Percentiles rank a stretch among this genome's conserved stretches.
These are phyloP conservation scores for Colletotrichum kahawae DNA, from an alignment of 2,329 filamentous ascomycete genomes.

Conservation along the genomic window DNA sequence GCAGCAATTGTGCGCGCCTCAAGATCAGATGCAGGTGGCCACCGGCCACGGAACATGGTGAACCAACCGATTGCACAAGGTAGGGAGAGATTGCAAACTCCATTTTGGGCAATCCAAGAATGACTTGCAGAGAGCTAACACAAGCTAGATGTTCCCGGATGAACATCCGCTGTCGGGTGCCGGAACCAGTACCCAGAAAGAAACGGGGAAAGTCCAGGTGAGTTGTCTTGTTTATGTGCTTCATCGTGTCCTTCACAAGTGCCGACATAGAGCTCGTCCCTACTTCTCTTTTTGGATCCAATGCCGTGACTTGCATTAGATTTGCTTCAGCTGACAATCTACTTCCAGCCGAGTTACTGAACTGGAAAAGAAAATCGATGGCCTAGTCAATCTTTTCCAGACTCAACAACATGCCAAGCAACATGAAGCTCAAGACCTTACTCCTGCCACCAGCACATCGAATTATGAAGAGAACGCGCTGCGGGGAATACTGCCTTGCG, in stretches of 20 bases:
- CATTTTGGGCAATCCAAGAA: background rate
- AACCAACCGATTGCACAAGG: constrained; percentile 30
- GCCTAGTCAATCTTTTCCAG: constrained; percentile 40
- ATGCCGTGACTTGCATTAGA: background rate
- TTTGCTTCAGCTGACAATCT: background rate
- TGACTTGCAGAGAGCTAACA: background rate
- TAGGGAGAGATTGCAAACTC: constrained; percentile 16
- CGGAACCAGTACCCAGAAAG: constrained; percentile 36
- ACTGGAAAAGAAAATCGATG: constrained; percentile 44
- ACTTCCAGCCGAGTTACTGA: constrained; percentile 38
- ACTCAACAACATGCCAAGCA: constrained; percentile 27
- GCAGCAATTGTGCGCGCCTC: constrained; percentile 36
- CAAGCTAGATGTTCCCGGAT: constrained; percentile 36
- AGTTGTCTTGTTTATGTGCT: too few species aligned
- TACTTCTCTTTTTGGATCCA: background rate
- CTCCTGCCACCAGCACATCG: background rate
- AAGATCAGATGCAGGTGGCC: constrained; percentile 43
- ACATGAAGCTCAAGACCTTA: background rate
- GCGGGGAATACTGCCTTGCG: background rate
- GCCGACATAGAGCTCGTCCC: background rate
- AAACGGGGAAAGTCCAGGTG: constrained; percentile 42
- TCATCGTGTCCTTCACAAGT: too few species aligned
- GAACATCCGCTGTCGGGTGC: constrained; percentile 36
- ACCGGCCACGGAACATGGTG: constrained; percentile 23
- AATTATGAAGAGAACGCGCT: background rate